phyloP scores from a whole-genome alignment of 2,329 filamentous ascomycete species.

The Fusarium mundagurra region DNA sequence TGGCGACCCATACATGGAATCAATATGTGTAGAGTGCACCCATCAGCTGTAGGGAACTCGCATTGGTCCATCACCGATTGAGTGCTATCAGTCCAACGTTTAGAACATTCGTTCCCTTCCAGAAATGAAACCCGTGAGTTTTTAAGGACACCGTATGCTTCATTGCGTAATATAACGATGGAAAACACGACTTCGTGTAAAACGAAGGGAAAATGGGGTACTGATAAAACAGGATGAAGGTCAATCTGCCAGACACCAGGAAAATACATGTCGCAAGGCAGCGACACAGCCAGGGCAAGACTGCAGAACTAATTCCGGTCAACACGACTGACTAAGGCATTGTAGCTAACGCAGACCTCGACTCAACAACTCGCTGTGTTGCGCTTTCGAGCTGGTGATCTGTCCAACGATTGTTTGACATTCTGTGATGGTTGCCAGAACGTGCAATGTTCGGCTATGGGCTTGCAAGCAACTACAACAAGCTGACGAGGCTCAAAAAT shows the following conservation, averaged over 20 bases:
- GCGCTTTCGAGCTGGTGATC: background rate
- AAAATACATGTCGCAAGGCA: background rate
- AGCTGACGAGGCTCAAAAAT: background rate
- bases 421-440: background rate
- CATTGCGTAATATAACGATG: rapidly evolving
- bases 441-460: background rate
- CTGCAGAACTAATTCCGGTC: too few species aligned
- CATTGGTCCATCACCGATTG: background rate
- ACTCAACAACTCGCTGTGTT: too few species aligned
- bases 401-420: background rate
- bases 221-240: background rate
- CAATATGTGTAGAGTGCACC: too few species aligned
- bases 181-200: too few species aligned
- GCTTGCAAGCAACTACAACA: background rate
- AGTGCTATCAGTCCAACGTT: background rate
- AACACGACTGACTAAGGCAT: too few species aligned
- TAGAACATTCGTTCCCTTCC: background rate
- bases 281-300: rapidly evolving
- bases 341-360: rapidly evolving
- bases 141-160: background rate
- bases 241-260: background rate
- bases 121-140: too few species aligned
- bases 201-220: background rate
- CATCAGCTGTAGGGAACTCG: background rate
- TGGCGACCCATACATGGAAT: too few species aligned